These are phyloP conservation scores for Paraglomus occultum DNA, from an alignment of 192 early-diverging fungal genomes.

Conservation along the genomic window DNA sequence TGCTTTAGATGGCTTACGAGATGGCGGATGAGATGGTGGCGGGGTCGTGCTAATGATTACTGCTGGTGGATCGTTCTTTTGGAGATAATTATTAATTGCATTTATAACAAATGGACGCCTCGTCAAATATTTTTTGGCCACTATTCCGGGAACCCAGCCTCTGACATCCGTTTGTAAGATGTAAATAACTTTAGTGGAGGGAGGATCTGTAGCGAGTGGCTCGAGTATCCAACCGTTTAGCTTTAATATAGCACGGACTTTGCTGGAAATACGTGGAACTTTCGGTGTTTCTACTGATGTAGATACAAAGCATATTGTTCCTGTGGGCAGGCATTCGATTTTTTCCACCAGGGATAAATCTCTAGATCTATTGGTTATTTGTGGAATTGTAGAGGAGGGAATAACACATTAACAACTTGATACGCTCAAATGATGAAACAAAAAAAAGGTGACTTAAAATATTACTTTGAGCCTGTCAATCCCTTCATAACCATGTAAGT, in stretches of 20 bases:
- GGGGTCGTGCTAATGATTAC: neutral
- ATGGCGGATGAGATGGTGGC: neutral
- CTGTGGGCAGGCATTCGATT: constrained; percentile 42
- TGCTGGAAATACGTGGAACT: constrained; percentile 44
- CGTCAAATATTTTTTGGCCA: constrained; percentile 49
- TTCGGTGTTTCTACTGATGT: constrained; percentile 48
- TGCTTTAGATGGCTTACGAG: neutral
- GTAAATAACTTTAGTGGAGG: constrained; percentile 52
- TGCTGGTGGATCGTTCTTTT: constrained; percentile 40
- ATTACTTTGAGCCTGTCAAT: constrained; percentile 42
- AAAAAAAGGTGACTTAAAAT: constrained; percentile 14
- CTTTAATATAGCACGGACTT: constrained; percentile 42
- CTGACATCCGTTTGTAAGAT: constrained; percentile 52
- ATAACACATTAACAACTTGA: neutral
- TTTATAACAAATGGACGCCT: constrained; percentile 51
- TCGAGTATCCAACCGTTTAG: constrained; percentile 59
- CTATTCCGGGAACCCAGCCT: constrained; percentile 57
- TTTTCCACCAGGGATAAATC: constrained; percentile 47
- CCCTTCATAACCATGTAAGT: constrained; percentile 48
- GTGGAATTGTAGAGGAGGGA: neutral
- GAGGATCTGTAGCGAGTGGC: constrained; percentile 44
- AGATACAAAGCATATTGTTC: constrained; percentile 51
- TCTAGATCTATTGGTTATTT: constrained; percentile 16
- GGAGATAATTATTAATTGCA: constrained; percentile 50
- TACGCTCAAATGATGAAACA: neutral